phyloP scores from a whole-genome alignment of 2,329 filamentous ascomycete genomes.

The Neofusicoccum laricinum region DNA sequence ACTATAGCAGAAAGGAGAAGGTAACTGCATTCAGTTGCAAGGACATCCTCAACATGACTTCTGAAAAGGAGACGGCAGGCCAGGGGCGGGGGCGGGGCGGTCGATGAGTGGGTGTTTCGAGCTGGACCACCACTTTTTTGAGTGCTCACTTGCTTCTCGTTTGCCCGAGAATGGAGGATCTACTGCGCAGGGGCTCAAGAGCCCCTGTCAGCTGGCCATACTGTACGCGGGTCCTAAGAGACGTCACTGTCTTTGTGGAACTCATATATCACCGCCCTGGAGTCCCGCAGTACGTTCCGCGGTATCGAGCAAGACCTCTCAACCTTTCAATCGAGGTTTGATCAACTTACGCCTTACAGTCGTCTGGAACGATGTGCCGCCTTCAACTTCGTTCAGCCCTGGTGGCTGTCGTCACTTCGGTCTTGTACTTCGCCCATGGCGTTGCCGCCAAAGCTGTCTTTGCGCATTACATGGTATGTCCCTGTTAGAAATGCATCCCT shows the following conservation, averaged over 20 bases:
- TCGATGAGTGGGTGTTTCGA: not conserved
- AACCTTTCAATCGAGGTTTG: not conserved
- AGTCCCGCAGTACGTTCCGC: not conserved
- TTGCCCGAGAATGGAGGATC: not conserved
- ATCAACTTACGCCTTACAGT: not conserved
- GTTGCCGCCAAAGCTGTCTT: not conserved
- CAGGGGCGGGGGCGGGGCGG: not conserved
- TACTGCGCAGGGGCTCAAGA: not conserved
- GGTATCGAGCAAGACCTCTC: not conserved
- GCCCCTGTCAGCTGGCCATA: not conserved
- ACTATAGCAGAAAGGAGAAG: not conserved
- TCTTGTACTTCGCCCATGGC: not conserved
- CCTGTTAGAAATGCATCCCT: not conserved
- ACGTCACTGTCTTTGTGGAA: not conserved
- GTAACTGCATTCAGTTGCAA: not conserved
- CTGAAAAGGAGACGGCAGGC: not conserved
- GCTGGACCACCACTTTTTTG: not conserved
- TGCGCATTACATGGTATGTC: slow-evolving; percentile 6
- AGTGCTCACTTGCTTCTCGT: not conserved
- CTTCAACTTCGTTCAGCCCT: not conserved
- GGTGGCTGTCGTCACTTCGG: not conserved
- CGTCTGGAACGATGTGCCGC: not conserved
- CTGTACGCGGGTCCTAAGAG: not conserved
- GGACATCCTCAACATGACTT: not conserved
- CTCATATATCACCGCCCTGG: not conserved